Base-by-base conservation (phyloP, 257 asterid genomes). In the Apocynum venetum region DNA sequence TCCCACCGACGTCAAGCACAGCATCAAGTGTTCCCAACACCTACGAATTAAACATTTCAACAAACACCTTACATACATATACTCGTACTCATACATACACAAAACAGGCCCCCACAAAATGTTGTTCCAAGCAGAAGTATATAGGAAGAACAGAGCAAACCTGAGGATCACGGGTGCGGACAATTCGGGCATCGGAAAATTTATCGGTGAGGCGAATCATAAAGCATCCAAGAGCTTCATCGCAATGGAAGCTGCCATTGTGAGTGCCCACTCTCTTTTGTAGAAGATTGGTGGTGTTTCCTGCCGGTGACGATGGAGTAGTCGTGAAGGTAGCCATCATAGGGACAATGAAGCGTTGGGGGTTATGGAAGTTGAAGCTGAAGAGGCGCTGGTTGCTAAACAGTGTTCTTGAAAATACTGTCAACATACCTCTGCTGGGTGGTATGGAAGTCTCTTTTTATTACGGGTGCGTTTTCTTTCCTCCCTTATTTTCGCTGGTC, bases 231-330 rank as follows among this genome's bases (percentile, higher is more conserved):
- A 92, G 97, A 83, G 94, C 98, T 81, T 94, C 98, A 83, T 94
- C 98, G 77, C 98, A 94, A 87, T 92, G 97, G 85, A 94, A 92
- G 88, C 97, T 92, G n/a, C 98, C 97, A 70, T 92, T 85, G 89
- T 94, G 97, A 41, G 98, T 94, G 38, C 98, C 97, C 36, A 94
- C 91, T 72, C 85, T 88, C 82, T 89, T 92, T 12, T 82, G 79
- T 76, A 87, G 13, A 49, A 63, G 76, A 40, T 71, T 20, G 44
- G 48, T 36, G 19, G 63, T 7, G 2, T 25, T 17, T 25, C 79
- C 0, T 14, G 78, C n/a, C 15, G 80, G 57, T 40, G 84, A 66
- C 19, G 81, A 41, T 3, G 79, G 77, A 67, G 87, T 74, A 71
- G 88, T 73, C 72, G 87, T 57, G 41, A 74, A 52, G 57, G 79